Percentiles rank a stretch among this genome's conserved stretches.
Evolutionary conservation across 192 early-diverging fungal species (phyloP).

Genomic region (Backusella tuberculispora): DNA sequence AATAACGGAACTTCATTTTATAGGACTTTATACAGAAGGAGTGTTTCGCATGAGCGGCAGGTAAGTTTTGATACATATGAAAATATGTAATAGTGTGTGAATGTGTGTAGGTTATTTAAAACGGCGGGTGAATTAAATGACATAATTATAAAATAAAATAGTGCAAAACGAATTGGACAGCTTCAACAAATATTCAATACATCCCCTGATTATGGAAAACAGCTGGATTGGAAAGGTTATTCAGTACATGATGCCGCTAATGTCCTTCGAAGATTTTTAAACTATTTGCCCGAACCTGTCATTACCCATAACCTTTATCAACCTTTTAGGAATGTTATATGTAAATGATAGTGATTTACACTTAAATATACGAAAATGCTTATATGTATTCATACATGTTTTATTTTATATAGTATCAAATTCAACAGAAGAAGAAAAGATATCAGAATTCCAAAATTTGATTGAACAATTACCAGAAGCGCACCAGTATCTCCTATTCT

Average conservation of each 20-base stretch:
- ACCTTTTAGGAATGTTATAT: constrained; percentile 62
- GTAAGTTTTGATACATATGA: not conserved
- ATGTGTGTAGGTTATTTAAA: not conserved
- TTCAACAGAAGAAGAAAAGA: constrained; percentile 30
- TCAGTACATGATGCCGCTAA: constrained; percentile 81
- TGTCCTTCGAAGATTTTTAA: constrained; percentile 70
- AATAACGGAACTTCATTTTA: not conserved
- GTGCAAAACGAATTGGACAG: constrained; percentile 69
- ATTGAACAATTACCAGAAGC: constrained; percentile 58
- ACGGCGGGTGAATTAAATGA: not conserved
- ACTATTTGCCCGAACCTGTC: constrained; percentile 71
- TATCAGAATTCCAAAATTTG: constrained; percentile 53
- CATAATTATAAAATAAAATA: constrained; percentile 23
- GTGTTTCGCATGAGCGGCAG: constrained; percentile 73
- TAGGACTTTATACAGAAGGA: constrained; percentile 62
- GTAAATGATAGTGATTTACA: constrained; percentile 23
- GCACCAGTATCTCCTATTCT: constrained; percentile 69
- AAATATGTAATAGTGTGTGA: not conserved
- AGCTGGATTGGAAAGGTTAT: constrained; percentile 66
- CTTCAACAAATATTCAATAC: constrained; percentile 72
- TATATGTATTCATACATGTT: not conserved
- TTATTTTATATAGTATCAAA: constrained; percentile 30
- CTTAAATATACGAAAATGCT: not conserved
- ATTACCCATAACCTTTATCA: constrained; percentile 67
- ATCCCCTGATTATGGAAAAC: constrained; percentile 63